These are phyloP conservation scores for Oleoguttula mirabilis DNA, from an alignment of 495 filamentous ascomycete genomes.

Conservation along the genomic window DNA sequence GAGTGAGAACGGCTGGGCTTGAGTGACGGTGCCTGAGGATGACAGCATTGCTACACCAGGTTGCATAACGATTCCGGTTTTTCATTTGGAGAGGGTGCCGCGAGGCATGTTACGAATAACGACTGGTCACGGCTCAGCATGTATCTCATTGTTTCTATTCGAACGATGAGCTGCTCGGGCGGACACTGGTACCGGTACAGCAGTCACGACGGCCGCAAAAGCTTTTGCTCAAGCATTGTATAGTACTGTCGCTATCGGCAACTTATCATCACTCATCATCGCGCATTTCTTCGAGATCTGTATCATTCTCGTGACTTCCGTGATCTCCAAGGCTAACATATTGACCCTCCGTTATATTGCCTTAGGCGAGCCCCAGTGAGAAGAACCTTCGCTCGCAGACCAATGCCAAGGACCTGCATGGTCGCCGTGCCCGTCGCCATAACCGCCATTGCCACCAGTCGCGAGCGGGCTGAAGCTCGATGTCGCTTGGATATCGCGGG, in stretches of 20 bases:
- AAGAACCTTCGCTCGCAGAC: neutral
- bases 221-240: too few relatives aligned
- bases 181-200: too few relatives aligned
- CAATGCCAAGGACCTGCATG: slow-evolving; percentile 3
- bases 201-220: too few relatives aligned
- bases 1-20: slow-evolving; percentile 16
- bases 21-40: neutral
- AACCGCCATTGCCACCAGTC: neutral
- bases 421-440: neutral
- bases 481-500: slow-evolving; percentile 13
- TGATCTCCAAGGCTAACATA: too few relatives aligned
- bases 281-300: too few relatives aligned
- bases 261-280: too few relatives aligned
- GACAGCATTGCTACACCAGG: neutral
- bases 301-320: too few relatives aligned
- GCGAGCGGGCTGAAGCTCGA: slow-evolving; percentile 5
- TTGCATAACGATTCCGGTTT: too few relatives aligned
- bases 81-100: slow-evolving; percentile 11
- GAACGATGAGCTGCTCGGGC: too few relatives aligned
- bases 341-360: too few relatives aligned
- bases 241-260: too few relatives aligned
- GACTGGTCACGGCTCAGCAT: neutral
- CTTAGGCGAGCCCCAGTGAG: slow-evolving; percentile 3
- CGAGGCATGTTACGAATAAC: slow-evolving; percentile 17
- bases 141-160: neutral